Conservation (phyloP, 768 basidiomycete genomes). For the Exsudoporus frostii region DNA sequence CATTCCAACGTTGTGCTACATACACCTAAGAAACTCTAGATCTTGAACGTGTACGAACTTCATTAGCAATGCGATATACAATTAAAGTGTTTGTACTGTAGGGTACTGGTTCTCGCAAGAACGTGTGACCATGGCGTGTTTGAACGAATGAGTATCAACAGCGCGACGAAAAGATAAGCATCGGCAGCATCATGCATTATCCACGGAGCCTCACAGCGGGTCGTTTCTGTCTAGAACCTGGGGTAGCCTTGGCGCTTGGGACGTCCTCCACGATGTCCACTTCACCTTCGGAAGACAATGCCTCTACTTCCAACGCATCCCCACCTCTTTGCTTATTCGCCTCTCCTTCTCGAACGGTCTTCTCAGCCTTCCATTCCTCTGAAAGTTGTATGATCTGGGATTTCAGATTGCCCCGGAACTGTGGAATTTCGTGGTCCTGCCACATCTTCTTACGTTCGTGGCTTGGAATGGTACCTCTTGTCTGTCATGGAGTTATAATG, state of each 20-base stretch:
- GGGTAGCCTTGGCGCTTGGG: constrained; percentile 5
- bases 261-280: constrained; percentile 38
- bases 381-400: constrained; percentile 47
- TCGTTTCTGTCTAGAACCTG: constrained; percentile 13
- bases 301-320: constrained; percentile 13
- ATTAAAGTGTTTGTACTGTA: constrained; percentile 21
- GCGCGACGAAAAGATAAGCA: not conserved
- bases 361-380: constrained; percentile 48
- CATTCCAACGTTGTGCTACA: not conserved
- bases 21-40: not conserved
- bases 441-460: constrained; percentile 47
- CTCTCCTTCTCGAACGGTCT: constrained; percentile 37
- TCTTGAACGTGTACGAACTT: not conserved
- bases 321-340: constrained; percentile 29
- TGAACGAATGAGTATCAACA: constrained; percentile 3
- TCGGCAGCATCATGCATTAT: constrained; percentile 11
- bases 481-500: constrained; percentile 17
- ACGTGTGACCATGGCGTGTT: not conserved
- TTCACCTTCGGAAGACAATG: constrained; percentile 37
- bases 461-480: constrained; percentile 32
- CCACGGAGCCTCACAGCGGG: constrained; percentile 28
- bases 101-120: constrained; percentile 15
- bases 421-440: constrained; percentile 46
- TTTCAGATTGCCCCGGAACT: constrained; percentile 45
- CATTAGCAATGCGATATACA: constrained; percentile 14